Base-by-base conservation (phyloP, 2,329 filamentous ascomycete species). In the Penicillium rolfsii region DNA sequence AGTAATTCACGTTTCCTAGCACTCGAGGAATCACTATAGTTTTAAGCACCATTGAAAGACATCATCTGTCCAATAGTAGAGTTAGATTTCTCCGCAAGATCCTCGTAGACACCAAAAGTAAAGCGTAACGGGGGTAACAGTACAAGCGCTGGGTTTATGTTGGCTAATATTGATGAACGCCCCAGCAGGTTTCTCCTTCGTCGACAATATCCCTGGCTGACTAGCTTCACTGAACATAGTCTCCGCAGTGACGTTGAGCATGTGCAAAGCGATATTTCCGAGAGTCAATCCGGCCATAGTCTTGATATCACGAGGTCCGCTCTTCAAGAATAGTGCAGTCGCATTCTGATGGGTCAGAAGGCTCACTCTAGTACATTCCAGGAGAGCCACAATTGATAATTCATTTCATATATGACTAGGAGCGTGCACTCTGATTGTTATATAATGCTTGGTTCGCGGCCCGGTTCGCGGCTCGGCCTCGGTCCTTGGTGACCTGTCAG, bases 11-110 rank as follows among this genome's bases (percentile, higher is more conserved):
- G 58, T 52, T 11, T 52, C 61, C 19, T 50, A 3, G 43, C 58
- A 35, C 52, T 43, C 7, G 52, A 46, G n/a, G 38, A 38, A 30
- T 40, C 38, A 43, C 59, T 62, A 40, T 64, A 57, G 12, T 64
- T 66, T n/a, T 64, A 63, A 7, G n/a, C 40, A 12, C 54, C 54
- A 24, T 58, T 66, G 7, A 61, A 52, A 2, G 52, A 36, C 57
- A 62, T 60, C n/a, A 66, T 62, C 24, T 66, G 62, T 2, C 64
- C 62, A 38, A 59, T 55, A 4, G 62, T 60, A 14, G 57, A 53
- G 2, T 46, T 57, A n/a, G 57, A 57, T 28, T 50, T 55, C 24
- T 62, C 59, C 6, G 62, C 64, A 38, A 66, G 53, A 57, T 66
- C 59, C 38, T 62, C 61, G n/a, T 64, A 64, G 19, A 57, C 52